Evolutionary conservation across 768 basidiomycete genomes (phyloP), one percentile per base, ranked within the genome.

Genomic region (Pleurotus pulmonarius): DNA sequence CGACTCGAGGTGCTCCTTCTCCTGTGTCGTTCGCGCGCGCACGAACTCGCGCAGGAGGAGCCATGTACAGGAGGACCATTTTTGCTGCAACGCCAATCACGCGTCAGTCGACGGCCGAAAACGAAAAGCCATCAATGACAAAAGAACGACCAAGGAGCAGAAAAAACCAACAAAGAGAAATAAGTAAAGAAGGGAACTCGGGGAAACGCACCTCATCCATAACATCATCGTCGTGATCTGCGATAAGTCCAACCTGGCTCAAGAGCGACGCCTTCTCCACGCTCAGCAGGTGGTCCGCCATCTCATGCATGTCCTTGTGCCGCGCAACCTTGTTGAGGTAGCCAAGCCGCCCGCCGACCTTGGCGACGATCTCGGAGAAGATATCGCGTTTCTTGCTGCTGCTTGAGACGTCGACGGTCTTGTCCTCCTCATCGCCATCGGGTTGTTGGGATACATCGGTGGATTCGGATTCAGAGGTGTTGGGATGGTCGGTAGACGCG

Each of bases 41-140:
- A 91, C 88, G 63, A 92, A 88, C 68, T 89, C 86, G 39, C 77
- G 80, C 2, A 92, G 74, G 1, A 91, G 77, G 2, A 91, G 75
- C 89, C 90, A 92, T 15, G 90, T 88, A 64, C 90, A 91, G 41
- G 85, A 85, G 61, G 81, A 83, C 84, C 86, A 88, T 81, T 88
- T 89, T 83, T 90, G 87, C 84, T 86, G 55, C 25, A 3, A 20
- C 57, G 47, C 44, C 52, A 26, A 18, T 16, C 43, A n/a, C n/a
- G n/a, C 26, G 51, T 26, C 29, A 34, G 29, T 34, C 9, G 4
- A 34, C 9, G 9, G 0, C 6, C 8, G 11, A 34, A 34, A 29
- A 7, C 29, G 29, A 6, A 9, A 29, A 29, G 2, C 29, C 29
- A 29, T 8, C 29, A 8, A 29, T n/a, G n/a, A n/a, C n/a, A n/a